A percentile compares a stretch with the other conserved stretches of the same genome.
phyloP scores from a whole-genome alignment of 345 rosid species.

The Schrenkiella parvula region DNA sequence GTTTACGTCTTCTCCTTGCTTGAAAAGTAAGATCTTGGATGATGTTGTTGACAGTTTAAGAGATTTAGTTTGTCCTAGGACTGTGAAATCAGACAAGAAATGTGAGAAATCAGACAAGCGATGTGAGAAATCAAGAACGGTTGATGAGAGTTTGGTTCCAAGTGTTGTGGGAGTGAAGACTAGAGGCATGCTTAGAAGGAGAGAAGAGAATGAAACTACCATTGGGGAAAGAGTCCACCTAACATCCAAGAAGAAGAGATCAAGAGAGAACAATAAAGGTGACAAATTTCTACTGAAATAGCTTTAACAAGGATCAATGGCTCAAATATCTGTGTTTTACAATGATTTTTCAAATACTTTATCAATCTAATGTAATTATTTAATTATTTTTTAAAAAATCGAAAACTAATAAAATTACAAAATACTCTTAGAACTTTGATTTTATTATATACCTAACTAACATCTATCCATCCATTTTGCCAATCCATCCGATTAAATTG shows the following conservation, averaged over 20 bases:
- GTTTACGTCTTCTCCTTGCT: background rate
- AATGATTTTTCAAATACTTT: too few species aligned
- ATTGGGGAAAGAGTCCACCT: background rate
- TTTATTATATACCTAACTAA: too few species aligned
- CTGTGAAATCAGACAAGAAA: background rate
- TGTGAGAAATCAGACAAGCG: background rate
- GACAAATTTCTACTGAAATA: background rate
- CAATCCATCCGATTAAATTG: too few species aligned
- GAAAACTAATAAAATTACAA: too few species aligned
- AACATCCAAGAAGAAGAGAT: background rate
- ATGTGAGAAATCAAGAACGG: background rate
- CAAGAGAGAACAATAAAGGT: background rate
- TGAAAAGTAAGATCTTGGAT: background rate
- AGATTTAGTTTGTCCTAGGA: background rate
- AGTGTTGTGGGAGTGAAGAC: slow-evolving; percentile 22
- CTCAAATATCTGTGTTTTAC: too few species aligned
- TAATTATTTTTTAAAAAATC: too few species aligned
- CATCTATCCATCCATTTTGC: too few species aligned
- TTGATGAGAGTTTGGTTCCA: background rate
- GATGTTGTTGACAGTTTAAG: slow-evolving; percentile 20
- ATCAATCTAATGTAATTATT: too few species aligned
- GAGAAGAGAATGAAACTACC: background rate
- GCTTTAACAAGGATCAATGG: too few species aligned
- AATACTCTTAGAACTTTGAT: too few species aligned
- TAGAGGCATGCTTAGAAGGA: slow-evolving; percentile 17